These are phyloP conservation scores for Trametes sp. DNA, from an alignment of 1,284 basidiomycete species.

Conservation along the genomic window DNA sequence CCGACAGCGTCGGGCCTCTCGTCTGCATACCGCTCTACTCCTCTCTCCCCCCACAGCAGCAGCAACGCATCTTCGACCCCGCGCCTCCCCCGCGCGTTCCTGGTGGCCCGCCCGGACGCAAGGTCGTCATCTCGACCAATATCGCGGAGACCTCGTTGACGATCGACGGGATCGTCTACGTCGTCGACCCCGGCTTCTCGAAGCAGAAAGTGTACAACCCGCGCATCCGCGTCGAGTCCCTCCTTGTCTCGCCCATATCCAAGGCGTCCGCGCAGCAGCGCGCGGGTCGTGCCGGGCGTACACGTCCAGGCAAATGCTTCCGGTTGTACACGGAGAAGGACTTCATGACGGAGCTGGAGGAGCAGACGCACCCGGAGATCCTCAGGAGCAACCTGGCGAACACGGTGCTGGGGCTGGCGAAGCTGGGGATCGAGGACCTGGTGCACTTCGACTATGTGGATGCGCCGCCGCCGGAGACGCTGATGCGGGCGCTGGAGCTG, in stretches of 20 bases:
- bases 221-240: constrained; percentile 93
- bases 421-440: constrained; percentile 91
- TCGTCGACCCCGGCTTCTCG: constrained; percentile 97
- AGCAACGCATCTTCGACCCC: constrained; percentile 95
- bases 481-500: constrained; percentile 97
- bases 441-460: constrained; percentile 97
- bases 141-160: constrained; percentile 98
- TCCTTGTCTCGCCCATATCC: constrained; percentile 94
- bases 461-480: constrained; percentile 95
- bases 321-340: constrained; percentile 97
- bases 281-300: constrained; percentile 96
- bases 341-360: constrained; percentile 94
- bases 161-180: constrained; percentile 99
- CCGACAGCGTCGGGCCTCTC: constrained; percentile 87
- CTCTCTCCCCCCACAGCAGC: constrained; percentile 86
- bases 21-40: constrained; percentile 49
- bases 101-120: constrained; percentile 87
- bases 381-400: constrained; percentile 92
- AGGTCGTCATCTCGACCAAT: constrained; percentile 96
- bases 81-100: constrained; percentile 71
- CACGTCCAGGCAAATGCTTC: constrained; percentile 97
- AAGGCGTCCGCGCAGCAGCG: constrained; percentile 97
- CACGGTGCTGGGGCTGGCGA: constrained; percentile 93
- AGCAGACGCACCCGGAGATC: constrained; percentile 97
- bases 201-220: constrained; percentile 99